These are phyloP conservation scores for Artemisia annua DNA, from an alignment of 129 eudicot genomes.

Conservation along the genomic window DNA sequence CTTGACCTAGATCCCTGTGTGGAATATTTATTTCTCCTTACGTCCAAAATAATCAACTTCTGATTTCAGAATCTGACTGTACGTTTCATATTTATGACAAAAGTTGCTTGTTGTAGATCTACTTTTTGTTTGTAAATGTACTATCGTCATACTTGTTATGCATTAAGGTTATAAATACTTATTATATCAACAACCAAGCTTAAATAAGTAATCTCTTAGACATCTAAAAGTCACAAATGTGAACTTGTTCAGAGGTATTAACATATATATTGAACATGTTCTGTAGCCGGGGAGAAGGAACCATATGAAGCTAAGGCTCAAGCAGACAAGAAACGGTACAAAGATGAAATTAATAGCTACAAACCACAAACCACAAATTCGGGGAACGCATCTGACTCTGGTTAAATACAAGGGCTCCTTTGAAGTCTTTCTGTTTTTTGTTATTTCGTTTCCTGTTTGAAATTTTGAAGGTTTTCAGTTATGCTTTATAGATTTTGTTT, in stretches of 20 bases:
- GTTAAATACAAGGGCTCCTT: constrained; percentile 15
- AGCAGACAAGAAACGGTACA: constrained; percentile 68
- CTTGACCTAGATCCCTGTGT: too few relatives aligned
- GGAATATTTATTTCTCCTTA: too few relatives aligned
- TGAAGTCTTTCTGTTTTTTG: background rate
- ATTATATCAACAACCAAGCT: background rate
- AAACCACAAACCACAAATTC: constrained; percentile 47
- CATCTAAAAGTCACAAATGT: background rate
- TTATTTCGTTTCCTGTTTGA: background rate
- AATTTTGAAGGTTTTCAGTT: background rate
- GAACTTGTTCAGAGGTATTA: background rate
- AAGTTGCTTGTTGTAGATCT: too few relatives aligned
- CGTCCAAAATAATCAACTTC: too few relatives aligned
- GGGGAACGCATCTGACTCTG: constrained; percentile 26
- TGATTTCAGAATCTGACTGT: too few relatives aligned
- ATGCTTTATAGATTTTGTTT: background rate
- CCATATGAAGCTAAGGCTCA: constrained; percentile 78
- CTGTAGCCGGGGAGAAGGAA: constrained; percentile 70
- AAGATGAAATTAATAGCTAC: constrained; percentile 53
- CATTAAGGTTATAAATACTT: background rate
- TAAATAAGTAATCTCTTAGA: background rate
- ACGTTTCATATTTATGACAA: too few relatives aligned
- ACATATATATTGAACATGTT: background rate
- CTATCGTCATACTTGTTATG: background rate
- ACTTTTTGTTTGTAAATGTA: background rate